These are phyloP conservation scores for Fragilariopsis cylindrus DNA, from an alignment of 108 stramenopile species.

Conservation along the genomic window DNA sequence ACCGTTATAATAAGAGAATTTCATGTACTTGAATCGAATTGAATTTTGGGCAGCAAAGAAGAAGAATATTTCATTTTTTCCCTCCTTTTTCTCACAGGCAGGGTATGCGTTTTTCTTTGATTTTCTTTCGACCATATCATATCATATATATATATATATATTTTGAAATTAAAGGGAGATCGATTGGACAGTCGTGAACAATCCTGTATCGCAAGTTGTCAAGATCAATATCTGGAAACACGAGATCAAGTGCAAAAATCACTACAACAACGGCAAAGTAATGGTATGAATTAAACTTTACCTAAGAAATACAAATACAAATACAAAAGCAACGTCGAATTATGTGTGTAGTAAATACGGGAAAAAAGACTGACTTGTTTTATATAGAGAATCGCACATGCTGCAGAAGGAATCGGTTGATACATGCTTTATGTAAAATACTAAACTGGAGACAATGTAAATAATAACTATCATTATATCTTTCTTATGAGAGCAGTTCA, in stretches of 20 bases:
- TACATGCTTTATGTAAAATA: no score
- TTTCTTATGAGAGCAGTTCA: no score
- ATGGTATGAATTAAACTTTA: constrained; percentile 18
- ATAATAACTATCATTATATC: no score
- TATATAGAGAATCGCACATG: no score
- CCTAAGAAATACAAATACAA: neutral
- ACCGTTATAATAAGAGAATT: neutral
- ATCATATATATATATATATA: neutral
- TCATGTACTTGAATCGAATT: neutral
- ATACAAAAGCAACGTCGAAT: neutral
- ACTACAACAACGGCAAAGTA: constrained; percentile 63
- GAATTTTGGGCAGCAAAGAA: neutral
- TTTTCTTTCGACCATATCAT: neutral
- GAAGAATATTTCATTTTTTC: constrained; percentile 3
- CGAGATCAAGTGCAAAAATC: constrained; percentile 77
- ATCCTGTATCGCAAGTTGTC: constrained; percentile 79
- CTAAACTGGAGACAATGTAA: no score
- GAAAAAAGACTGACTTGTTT: no score
- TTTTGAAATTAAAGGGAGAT: constrained; percentile 50
- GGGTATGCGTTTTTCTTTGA: neutral
- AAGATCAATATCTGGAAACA: constrained; percentile 83
- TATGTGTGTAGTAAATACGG: no score
- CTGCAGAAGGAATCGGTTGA: no score
- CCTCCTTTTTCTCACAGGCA: neutral
- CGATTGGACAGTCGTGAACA: constrained; percentile 74